These are phyloP conservation scores for Trichocomaceae sp. DNA, from an alignment of 2,329 filamentous ascomycete genomes.

Conservation along the genomic window DNA sequence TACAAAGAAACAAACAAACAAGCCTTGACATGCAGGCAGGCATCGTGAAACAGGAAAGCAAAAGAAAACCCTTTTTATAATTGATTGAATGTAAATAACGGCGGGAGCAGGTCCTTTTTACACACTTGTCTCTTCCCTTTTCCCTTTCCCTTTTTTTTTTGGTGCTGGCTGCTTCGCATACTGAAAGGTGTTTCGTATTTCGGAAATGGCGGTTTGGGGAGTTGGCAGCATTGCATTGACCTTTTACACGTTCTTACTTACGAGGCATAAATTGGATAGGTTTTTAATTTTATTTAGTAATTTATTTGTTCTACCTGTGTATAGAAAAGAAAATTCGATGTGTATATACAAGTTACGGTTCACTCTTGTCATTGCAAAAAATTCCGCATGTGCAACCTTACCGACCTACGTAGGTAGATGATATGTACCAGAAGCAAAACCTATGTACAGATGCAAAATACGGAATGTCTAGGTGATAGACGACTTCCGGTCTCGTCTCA, in stretches of 20 bases:
- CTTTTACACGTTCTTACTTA: neutral
- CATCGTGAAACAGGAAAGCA: neutral
- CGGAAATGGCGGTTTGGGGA: slow-evolving; percentile 7
- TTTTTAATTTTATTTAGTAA: neutral
- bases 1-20: too few relatives aligned
- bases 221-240: neutral
- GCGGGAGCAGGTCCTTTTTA: too few relatives aligned
- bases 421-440: neutral
- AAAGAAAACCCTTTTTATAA: neutral
- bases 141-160: neutral
- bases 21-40: slow-evolving; percentile 1
- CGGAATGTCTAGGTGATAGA: neutral
- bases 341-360: neutral
- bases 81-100: neutral
- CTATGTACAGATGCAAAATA: neutral
- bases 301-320: neutral
- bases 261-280: slow-evolving; percentile 5
- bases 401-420: too few relatives aligned
- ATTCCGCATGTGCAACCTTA: neutral
- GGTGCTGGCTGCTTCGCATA: slow-evolving; percentile 1
- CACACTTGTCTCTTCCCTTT: neutral
- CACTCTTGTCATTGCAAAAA: neutral
- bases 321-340: neutral
- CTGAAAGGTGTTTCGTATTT: slow-evolving; percentile 8
- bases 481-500: slow-evolving; percentile 34